Conservation (phyloP, 768 basidiomycete species). For the Mycena sanguinolenta region DNA sequence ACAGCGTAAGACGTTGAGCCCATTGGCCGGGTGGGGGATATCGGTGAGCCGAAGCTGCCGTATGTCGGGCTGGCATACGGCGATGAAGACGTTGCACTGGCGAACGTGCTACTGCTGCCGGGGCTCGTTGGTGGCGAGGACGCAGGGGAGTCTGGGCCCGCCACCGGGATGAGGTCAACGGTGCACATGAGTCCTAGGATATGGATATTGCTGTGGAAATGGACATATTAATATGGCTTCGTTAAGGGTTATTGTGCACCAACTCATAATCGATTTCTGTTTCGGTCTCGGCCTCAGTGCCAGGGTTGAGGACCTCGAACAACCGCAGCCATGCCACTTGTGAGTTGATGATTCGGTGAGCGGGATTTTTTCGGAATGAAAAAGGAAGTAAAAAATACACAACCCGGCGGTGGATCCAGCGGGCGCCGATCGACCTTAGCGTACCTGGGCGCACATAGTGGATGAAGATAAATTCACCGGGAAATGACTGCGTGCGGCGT, state of each 20-base stretch:
- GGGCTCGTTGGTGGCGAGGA: slow-evolving; percentile 35
- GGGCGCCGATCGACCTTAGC: slow-evolving; percentile 74
- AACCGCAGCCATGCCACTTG: slow-evolving; percentile 65
- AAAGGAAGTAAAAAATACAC: background rate
- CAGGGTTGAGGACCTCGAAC: slow-evolving; percentile 60
- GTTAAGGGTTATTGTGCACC: background rate
- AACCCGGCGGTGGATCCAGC: slow-evolving; percentile 72
- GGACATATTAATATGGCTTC: slow-evolving; percentile 14
- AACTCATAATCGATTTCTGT: slow-evolving; percentile 63
- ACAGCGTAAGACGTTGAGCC: slow-evolving; percentile 19
- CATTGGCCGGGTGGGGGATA: background rate
- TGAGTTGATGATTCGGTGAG: background rate
- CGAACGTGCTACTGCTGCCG: background rate
- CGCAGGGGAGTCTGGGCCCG: slow-evolving; percentile 40
- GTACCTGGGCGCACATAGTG: slow-evolving; percentile 58
- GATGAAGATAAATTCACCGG: too few species aligned
- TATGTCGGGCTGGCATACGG: slow-evolving; percentile 30
- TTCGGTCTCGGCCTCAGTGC: slow-evolving; percentile 55
- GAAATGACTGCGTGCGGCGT: too few species aligned
- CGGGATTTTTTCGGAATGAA: background rate
- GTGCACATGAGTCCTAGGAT: slow-evolving; percentile 81
- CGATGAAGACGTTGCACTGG: too few species aligned
- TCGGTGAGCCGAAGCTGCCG: slow-evolving; percentile 16
- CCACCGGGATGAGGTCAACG: slow-evolving; percentile 81
- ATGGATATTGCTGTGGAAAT: slow-evolving; percentile 65